These are phyloP conservation scores for Nasturtium officinale DNA, from an alignment of 345 rosid species.

Conservation along the genomic window DNA sequence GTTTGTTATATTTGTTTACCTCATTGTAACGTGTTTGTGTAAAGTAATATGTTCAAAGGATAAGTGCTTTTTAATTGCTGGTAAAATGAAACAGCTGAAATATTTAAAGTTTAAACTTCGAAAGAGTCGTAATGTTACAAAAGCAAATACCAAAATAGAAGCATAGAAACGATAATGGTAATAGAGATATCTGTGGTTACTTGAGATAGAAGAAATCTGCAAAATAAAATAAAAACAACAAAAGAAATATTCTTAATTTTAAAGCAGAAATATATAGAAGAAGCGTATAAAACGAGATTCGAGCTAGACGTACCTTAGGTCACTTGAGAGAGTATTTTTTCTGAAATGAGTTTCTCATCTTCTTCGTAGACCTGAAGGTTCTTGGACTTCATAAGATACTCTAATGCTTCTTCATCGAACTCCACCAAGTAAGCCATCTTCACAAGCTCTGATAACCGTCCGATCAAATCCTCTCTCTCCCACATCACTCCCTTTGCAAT, in stretches of 20 bases:
- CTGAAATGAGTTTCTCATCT: slow-evolving; percentile 58
- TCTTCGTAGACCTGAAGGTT: slow-evolving; percentile 55
- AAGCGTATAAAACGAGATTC: background rate
- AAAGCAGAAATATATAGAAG: background rate
- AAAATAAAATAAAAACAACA: background rate
- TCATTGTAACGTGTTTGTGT: slow-evolving; percentile 35
- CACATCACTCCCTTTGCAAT: slow-evolving; percentile 59
- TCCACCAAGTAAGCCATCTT: slow-evolving; percentile 59
- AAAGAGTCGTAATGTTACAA: background rate
- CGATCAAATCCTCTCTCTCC: slow-evolving; percentile 53
- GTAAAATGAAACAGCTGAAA: background rate
- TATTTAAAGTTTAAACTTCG: background rate
- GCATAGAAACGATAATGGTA: background rate
- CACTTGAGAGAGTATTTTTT: slow-evolving; percentile 41
- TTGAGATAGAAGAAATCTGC: slow-evolving; percentile 6
- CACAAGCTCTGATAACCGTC: slow-evolving; percentile 54
- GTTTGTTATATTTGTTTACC: slow-evolving; percentile 26
- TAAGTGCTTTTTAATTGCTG: background rate
- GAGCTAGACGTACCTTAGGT: slow-evolving; percentile 3
- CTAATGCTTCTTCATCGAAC: slow-evolving; percentile 53
- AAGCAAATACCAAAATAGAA: background rate
- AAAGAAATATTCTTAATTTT: background rate
- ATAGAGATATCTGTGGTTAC: background rate
- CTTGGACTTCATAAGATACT: slow-evolving; percentile 57
- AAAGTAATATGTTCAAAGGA: slow-evolving; percentile 28